Evolutionary conservation across 495 filamentous ascomycete species (phyloP).

Genomic region (Aspergillus affinis): DNA sequence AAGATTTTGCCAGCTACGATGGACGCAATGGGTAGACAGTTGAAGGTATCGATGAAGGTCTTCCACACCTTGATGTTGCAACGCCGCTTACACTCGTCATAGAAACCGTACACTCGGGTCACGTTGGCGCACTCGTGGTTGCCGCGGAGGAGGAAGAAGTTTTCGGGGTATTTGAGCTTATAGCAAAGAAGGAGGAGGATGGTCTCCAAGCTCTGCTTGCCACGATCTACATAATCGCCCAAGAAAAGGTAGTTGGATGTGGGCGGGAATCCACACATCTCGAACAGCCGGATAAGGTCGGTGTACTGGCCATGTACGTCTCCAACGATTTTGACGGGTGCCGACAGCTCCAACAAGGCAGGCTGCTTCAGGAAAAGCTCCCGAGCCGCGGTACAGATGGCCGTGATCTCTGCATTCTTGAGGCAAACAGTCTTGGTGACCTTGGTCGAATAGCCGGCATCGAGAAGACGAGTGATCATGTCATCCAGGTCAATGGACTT

Average conservation of each 20-base stretch:
- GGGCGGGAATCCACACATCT: slow-evolving; percentile 98
- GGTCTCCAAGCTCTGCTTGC: slow-evolving; percentile 96
- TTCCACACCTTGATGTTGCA: slow-evolving; percentile 99
- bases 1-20: slow-evolving; percentile 99
- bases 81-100: slow-evolving; percentile 97
- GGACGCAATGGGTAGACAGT: slow-evolving; percentile 89
- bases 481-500: slow-evolving; percentile 94
- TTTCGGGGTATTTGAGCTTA: slow-evolving; percentile 98
- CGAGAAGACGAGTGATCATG: slow-evolving; percentile 91
- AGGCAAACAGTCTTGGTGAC: slow-evolving; percentile 95
- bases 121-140: slow-evolving; percentile 99
- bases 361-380: slow-evolving; percentile 92
- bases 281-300: slow-evolving; percentile 95
- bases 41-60: slow-evolving; percentile 97
- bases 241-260: slow-evolving; percentile 93
- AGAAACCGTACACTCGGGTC: slow-evolving; percentile 97
- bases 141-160: slow-evolving; percentile 95
- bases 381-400: slow-evolving; percentile 82
- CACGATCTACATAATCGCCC: slow-evolving; percentile 96
- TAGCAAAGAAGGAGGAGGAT: slow-evolving; percentile 96
- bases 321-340: slow-evolving; percentile 98
- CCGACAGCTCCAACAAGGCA: slow-evolving; percentile 83
- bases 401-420: slow-evolving; percentile 95
- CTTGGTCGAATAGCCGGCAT: slow-evolving; percentile 93
- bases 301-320: slow-evolving; percentile 99